Evolutionary conservation across 306 rosid genomes (phyloP).

Genomic region (Casuarina cunninghamiana): DNA sequence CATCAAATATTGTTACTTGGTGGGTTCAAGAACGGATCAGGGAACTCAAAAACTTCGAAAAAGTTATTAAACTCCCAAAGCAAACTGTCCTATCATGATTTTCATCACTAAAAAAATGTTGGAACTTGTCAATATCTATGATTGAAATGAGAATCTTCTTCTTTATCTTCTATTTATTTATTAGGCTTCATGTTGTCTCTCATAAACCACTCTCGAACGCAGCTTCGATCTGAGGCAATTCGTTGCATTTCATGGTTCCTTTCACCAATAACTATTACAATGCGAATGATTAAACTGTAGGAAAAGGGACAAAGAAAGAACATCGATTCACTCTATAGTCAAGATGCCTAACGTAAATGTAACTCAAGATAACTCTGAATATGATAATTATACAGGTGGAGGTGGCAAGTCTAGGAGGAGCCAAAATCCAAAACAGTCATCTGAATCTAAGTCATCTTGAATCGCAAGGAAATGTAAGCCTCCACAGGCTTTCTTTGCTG

Average conservation of each 20-base stretch:
- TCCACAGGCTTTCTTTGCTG: conserved; percentile 82
- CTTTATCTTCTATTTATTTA: no score
- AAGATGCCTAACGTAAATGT: conserved; percentile 7
- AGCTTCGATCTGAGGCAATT: not conserved
- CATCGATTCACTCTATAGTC: not conserved
- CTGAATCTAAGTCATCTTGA: conserved; percentile 79
- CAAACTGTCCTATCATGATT: no score
- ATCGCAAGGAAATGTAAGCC: conserved; percentile 98
- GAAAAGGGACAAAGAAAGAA: not conserved
- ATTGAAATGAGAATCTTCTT: no score
- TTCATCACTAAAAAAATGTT: no score
- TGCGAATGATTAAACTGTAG: not conserved
- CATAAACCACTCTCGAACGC: no score
- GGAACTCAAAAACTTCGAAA: no score
- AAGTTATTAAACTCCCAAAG: no score
- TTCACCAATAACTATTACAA: not conserved
- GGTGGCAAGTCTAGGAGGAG: conserved; percentile 95
- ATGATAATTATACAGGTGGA: conserved; percentile 63
- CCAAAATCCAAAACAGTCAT: conserved; percentile 89
- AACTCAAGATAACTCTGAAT: not conserved
- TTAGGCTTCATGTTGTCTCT: no score
- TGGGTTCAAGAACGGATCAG: no score
- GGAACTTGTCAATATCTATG: no score
- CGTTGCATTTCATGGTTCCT: not conserved
- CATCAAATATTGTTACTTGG: not conserved